These are phyloP conservation scores for Rusavskia elegans DNA, from an alignment of 495 filamentous ascomycete species.

Conservation along the genomic window DNA sequence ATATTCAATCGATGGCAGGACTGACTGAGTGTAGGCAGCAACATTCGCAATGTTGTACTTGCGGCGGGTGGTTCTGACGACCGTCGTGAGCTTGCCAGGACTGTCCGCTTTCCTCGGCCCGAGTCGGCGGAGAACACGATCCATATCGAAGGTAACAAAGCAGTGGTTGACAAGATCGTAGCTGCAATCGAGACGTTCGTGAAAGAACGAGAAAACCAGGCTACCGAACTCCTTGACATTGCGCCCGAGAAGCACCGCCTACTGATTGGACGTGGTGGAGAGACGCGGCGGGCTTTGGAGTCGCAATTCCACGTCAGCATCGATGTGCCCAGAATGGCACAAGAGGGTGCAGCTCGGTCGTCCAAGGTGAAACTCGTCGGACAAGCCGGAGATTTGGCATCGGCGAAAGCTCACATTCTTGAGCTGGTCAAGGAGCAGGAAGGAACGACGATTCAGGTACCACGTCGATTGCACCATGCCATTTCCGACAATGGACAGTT, in stretches of 20 bases:
- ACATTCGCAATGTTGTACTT: slow-evolving; percentile 71
- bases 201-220: slow-evolving; percentile 60
- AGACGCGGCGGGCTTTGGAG: slow-evolving; percentile 72
- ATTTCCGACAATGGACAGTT: slow-evolving; percentile 82
- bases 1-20: not conserved
- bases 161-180: slow-evolving; percentile 79
- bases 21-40: slow-evolving; percentile 50
- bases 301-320: slow-evolving; percentile 75
- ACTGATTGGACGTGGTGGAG: slow-evolving; percentile 84
- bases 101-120: slow-evolving; percentile 79
- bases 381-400: slow-evolving; percentile 57
- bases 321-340: slow-evolving; percentile 66
- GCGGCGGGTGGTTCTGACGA: slow-evolving; percentile 83
- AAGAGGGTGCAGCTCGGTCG: slow-evolving; percentile 46
- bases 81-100: slow-evolving; percentile 58
- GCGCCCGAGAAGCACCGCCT: slow-evolving; percentile 75
- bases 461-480: slow-evolving; percentile 61
- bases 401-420: slow-evolving; percentile 70
- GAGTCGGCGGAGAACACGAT: slow-evolving; percentile 66
- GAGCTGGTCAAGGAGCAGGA: slow-evolving; percentile 69
- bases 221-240: slow-evolving; percentile 60
- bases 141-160: slow-evolving; percentile 64
- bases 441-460: slow-evolving; percentile 72
- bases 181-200: slow-evolving; percentile 66
- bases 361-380: slow-evolving; percentile 71